Evolutionary conservation across 2,329 filamentous ascomycete species (phyloP).

Genomic region (Septoria linicola): DNA sequence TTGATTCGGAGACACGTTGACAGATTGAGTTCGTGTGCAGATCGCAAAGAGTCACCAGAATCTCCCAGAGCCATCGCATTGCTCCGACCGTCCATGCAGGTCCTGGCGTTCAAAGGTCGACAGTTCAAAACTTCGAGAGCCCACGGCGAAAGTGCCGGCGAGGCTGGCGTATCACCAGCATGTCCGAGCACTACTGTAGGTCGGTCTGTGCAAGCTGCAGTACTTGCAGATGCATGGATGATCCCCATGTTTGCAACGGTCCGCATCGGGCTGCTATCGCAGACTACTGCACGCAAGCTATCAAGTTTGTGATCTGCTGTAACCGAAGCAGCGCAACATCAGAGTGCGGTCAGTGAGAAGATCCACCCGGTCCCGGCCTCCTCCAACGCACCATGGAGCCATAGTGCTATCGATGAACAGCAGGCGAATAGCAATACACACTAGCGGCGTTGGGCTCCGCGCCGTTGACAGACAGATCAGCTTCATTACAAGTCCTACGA

Average conservation of each 20-base stretch:
- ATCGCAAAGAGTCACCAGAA: not conserved
- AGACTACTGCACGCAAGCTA: slow-evolving; percentile 28
- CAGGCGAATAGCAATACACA: slow-evolving; percentile 16
- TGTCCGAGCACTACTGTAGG: slow-evolving; percentile 2
- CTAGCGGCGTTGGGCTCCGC: slow-evolving; percentile 5
- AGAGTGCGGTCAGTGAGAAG: slow-evolving; percentile 25
- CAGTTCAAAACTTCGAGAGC: slow-evolving; percentile 1
- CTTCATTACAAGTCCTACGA: slow-evolving; percentile 20
- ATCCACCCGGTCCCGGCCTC: slow-evolving; percentile 19
- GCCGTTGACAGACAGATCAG: slow-evolving; percentile 20
- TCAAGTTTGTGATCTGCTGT: slow-evolving; percentile 24
- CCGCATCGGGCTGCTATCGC: slow-evolving; percentile 28
- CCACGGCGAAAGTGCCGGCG: slow-evolving; percentile 6
- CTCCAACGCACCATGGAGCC: slow-evolving; percentile 3
- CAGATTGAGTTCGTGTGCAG: slow-evolving; percentile 4
- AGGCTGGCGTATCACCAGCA: slow-evolving; percentile 11
- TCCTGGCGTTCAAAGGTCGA: slow-evolving; percentile 8
- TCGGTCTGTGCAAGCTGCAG: slow-evolving; percentile 15
- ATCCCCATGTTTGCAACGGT: slow-evolving; percentile 27
- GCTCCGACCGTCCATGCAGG: slow-evolving; percentile 10
- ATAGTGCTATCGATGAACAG: not conserved
- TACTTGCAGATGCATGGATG: slow-evolving; percentile 22
- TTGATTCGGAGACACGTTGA: no score
- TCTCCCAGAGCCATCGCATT: not conserved
- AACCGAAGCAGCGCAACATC: slow-evolving; percentile 23